Base-by-base conservation (phyloP, 352 stramenopile genomes). In the Phytopythium sindhum region DNA sequence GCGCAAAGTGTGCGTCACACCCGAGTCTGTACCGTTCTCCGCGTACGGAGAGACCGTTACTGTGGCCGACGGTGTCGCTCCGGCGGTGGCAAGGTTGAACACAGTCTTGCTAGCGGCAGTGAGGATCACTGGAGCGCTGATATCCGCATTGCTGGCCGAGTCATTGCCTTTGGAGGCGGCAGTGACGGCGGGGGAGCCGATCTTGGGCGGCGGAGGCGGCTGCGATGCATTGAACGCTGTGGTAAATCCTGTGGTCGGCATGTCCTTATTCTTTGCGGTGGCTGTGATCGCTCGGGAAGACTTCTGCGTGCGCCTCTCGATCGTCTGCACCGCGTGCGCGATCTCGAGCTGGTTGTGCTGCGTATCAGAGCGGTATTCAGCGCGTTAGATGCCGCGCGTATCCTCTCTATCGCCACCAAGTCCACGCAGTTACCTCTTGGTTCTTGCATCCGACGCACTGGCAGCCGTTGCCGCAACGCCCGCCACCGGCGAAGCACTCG, bases 381-480 rank as follows among this genome's bases (percentile, higher is more conserved):
- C 9, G 29, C 29, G n/a, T 44, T 19, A 57, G 29, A 11, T 15
- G 9, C 33, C 17, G 26, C 26, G 26, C 8, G 10, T 19, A 11
- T 9, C 3, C 31, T 9, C 17, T 35, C 17, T 3, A 39, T 19
- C 3, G 29, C 5, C 12, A 15, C 21, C 4, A 29, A 24, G 26
- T 19, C 17, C 28, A 48, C 35, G 26, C 10, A 29, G 58, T 37
- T 56, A 78, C 74, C 50, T 79, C 65, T 48, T 77, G 79, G 70
- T 95, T 95, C 65, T 86, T 89, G 68, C 86, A 95, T 63, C 72
- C 71, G 39, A 85, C n/a, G 63, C 86, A 95, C 69, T 90, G 79
- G 37, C 86, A 95, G 33, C 73, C 77, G 19, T 89, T 75, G 19
- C 70, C 68, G 60, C 84, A 95, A 45, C 80, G 74, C 39, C 57